Percentiles rank a stretch among this genome's conserved stretches.
These are phyloP conservation scores for Mortierella sp. DNA, from an alignment of 371 early-diverging fungal species.

Conservation along the genomic window DNA sequence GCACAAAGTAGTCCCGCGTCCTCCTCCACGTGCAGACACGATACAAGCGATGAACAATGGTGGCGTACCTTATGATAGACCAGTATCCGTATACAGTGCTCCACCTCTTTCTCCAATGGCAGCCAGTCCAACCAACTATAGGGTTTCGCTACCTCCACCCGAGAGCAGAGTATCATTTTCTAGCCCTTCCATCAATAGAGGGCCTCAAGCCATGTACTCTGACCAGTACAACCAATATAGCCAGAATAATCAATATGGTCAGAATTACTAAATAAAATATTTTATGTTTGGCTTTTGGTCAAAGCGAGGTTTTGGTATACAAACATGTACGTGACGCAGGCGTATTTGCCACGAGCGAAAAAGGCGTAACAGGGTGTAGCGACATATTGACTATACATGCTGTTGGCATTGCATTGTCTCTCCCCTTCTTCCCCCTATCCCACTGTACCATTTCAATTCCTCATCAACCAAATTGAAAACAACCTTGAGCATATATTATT, in stretches of 20 bases:
- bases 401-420: not conserved
- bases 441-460: not conserved
- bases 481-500: too few species aligned
- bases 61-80: slow-evolving; percentile 9
- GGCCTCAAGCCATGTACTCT: not conserved
- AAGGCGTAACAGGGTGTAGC: too few species aligned
- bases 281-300: too few species aligned
- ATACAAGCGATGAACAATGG: slow-evolving; percentile 49
- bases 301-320: too few species aligned
- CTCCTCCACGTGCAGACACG: slow-evolving; percentile 40
- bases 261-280: too few species aligned
- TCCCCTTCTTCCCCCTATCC: not conserved
- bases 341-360: too few species aligned
- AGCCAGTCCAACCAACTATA: not conserved
- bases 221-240: not conserved
- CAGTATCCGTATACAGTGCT: not conserved
- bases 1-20: slow-evolving; percentile 28
- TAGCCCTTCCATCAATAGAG: not conserved
- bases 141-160: not conserved
- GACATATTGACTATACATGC: not conserved
- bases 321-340: too few species aligned
- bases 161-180: not conserved
- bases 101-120: not conserved
- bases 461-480: not conserved
- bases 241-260: not conserved